Percentiles rank a stretch among this genome's conserved stretches.
Evolutionary conservation across 1,139 yeast genomes (phyloP).

Genomic region (Diutina siamensis): DNA sequence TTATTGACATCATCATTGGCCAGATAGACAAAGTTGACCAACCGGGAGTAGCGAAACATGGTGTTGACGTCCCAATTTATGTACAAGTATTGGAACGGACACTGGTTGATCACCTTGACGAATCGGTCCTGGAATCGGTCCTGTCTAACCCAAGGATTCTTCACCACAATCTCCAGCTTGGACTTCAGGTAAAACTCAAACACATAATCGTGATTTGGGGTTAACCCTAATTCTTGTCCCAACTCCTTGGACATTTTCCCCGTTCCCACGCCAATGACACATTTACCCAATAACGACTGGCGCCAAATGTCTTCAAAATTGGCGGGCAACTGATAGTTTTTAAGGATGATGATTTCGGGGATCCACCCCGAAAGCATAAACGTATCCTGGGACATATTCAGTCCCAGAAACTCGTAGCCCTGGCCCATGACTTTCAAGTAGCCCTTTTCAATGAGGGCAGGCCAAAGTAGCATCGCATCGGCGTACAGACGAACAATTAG

Average conservation of each 20-base stretch:
- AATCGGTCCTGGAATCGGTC: slow-evolving; percentile 6
- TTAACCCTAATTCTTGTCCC: slow-evolving; percentile 26
- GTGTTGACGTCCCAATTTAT: slow-evolving; percentile 46
- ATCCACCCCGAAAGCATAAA: slow-evolving; percentile 56
- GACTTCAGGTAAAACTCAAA: slow-evolving; percentile 14
- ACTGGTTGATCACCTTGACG: slow-evolving; percentile 12
- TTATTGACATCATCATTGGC: not conserved
- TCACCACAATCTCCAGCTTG: slow-evolving; percentile 21
- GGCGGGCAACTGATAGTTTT: slow-evolving; percentile 11
- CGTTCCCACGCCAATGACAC: slow-evolving; percentile 60
- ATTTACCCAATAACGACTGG: slow-evolving; percentile 20
- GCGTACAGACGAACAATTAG: slow-evolving; percentile 30
- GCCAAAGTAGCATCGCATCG: slow-evolving; percentile 40
- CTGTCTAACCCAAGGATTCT: slow-evolving; percentile 42
- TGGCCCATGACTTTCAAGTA: slow-evolving; percentile 49
- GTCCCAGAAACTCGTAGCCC: slow-evolving; percentile 60
- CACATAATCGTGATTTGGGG: slow-evolving; percentile 64
- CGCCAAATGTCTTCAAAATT: slow-evolving; percentile 23
- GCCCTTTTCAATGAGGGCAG: slow-evolving; percentile 69
- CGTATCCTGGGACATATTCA: slow-evolving; percentile 71
- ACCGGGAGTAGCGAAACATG: not conserved
- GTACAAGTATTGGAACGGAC: slow-evolving; percentile 47
- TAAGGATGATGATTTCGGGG: slow-evolving; percentile 45
- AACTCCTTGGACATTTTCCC: slow-evolving; percentile 34
- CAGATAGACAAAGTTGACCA: slow-evolving; percentile 3